Percentiles rank a stretch among this genome's conserved stretches.
Evolutionary conservation across 768 basidiomycete species (phyloP).

Genomic region (Gelatoporia subvermispora): DNA sequence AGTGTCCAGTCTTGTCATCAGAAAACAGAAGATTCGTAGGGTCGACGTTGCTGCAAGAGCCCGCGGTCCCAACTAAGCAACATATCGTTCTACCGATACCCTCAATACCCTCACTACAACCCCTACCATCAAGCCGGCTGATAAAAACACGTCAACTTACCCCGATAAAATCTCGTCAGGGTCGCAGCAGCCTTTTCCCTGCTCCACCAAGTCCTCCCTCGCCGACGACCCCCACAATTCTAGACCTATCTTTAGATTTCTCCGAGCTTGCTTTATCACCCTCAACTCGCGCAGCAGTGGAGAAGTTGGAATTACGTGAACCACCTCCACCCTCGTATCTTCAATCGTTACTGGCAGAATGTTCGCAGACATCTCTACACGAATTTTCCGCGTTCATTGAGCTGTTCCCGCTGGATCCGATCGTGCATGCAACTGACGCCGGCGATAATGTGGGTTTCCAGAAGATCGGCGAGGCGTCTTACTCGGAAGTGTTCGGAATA

Average conservation of each 20-base stretch:
- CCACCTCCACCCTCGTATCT: conserved; percentile 49
- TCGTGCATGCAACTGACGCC: conserved; percentile 35
- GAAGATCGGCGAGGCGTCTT: conserved; percentile 96
- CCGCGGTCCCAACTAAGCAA: no score
- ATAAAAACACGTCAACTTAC: conserved; percentile 58
- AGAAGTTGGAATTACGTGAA: conserved; percentile 12
- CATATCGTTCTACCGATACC: background rate
- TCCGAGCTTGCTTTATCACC: conserved; percentile 37
- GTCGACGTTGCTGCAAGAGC: no score
- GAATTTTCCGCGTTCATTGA: conserved; percentile 84
- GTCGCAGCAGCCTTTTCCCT: conserved; percentile 27
- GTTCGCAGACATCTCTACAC: conserved; percentile 60
- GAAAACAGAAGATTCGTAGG: no score
- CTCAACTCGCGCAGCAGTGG: conserved; percentile 10
- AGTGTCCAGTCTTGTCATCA: conserved; percentile 15
- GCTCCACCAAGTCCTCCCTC: conserved; percentile 44
- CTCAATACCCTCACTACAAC: background rate
- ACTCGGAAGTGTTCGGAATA: conserved; percentile 92
- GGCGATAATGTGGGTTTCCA: conserved; percentile 38
- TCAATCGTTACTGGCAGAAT: conserved; percentile 62
- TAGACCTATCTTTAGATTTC: conserved; percentile 48
- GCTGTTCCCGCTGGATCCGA: conserved; percentile 69
- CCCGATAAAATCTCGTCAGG: conserved; percentile 49
- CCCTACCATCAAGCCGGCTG: conserved; percentile 11
- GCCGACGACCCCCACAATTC: conserved; percentile 50